Conservation (phyloP, 345 rosid genomes). For the Ailanthus altissimus region DNA sequence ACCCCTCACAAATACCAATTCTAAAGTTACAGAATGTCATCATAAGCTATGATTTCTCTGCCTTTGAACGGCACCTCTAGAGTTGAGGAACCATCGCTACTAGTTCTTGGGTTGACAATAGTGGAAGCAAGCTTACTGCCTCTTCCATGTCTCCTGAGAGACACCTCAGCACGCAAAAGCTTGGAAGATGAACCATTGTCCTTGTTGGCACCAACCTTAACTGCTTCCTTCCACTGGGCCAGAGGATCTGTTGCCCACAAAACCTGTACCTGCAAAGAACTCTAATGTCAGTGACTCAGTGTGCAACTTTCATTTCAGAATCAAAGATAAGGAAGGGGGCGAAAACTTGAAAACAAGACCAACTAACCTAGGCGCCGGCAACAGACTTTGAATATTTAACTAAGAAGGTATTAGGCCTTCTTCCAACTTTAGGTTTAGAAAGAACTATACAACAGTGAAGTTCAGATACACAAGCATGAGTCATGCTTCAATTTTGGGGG, state of each 20-base stretch:
- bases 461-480: neutral
- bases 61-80: constrained; percentile 49
- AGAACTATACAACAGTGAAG: neutral
- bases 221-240: constrained; percentile 73
- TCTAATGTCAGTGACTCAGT: neutral
- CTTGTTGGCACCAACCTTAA: constrained; percentile 40
- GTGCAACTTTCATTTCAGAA: neutral
- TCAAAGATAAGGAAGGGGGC: neutral
- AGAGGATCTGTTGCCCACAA: constrained; percentile 79
- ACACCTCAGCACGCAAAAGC: constrained; percentile 67
- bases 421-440: neutral
- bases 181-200: constrained; percentile 53
- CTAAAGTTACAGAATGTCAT: constrained; percentile 57
- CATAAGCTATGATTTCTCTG: constrained; percentile 74
- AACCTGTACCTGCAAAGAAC: constrained; percentile 60
- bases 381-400: neutral
- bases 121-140: constrained; percentile 74
- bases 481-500: neutral
- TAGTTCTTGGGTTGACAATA: constrained; percentile 55
- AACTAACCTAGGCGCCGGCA: neutral
- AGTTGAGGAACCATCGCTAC: constrained; percentile 19
- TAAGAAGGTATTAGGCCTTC: neutral
- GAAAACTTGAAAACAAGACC: neutral
- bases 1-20: neutral
- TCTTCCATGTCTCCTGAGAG: constrained; percentile 75